Base-by-base conservation (phyloP, 2,329 filamentous ascomycete species). In the Colletotrichum sp. region DNA sequence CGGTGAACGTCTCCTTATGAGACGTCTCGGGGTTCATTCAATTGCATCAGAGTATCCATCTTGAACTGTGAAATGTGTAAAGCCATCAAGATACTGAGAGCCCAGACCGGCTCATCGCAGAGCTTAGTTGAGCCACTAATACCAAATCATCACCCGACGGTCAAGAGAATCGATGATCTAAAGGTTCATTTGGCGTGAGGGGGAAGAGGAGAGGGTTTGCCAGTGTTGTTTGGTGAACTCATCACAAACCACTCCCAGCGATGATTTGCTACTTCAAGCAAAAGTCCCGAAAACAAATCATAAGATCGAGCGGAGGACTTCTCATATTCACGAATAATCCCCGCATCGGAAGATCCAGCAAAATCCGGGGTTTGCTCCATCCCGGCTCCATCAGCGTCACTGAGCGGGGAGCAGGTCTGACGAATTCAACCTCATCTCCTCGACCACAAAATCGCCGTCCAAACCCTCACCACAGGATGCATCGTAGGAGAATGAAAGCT, bases 361-460 rank as follows among this genome's bases (percentile, higher is more conserved):
- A 32, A 36, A 36, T 36, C n/a, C 28, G 59, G 59, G 59, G 59
- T 24, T 21, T 61, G 28, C 18, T 36, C 59, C 59, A 61, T 36
- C 59, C 18, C 28, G 30, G 21, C 59, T 16, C 59, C 59, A 36
- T n/a, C n/a, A 0, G 32, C 28, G 28, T 36, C 30, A 21, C 1
- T 32, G 30, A n/a, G 26, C 59, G 30, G 59, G 32, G 30, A 30
- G 30, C 1, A 43, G 18, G 39, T 48, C 39, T 48, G 1, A 0
- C 36, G 1, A 21, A n/a, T 21, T 0, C 59, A 5, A 34, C 59
- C 3, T 61, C 59, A 36, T 32, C 59, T 61, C 30, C 10, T 21
- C 4, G 7, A 8, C 28, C 9, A 8, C 18, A 21, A 13, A 13
- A 32, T 1, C 3, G 2, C 5, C 43, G 0, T 13, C n/a, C 0